Base-by-base conservation (phyloP, 1,139 yeast species). In the Candida tropicalis region DNA sequence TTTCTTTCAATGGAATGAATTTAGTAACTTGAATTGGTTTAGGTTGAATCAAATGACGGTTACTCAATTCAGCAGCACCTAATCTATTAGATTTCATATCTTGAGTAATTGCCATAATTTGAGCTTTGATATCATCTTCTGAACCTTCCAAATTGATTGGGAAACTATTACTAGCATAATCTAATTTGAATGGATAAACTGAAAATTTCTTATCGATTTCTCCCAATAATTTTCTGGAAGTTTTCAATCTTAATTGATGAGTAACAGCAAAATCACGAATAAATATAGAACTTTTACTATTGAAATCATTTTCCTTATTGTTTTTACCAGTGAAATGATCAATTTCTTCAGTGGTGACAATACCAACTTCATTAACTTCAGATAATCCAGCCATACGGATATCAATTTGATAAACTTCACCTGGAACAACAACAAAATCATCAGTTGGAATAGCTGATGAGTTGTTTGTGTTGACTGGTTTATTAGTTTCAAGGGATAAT, bases 181-280 rank as follows among this genome's bases (percentile, higher is more conserved):
- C 70, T 51, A 91, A 73, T 66, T 90, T 91, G 75, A 93, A 89
- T 45, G 99, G 98, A 65, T 79, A 93, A 32, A 93, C 98, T 17
- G 97, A 87, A 57, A 84, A 79, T 35, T 73, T 65, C 52, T 79
- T 81, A 62, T 89, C 96, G 49, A 89, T 78, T 50, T 79, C 79
- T 35, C 82, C 75, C 53, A 91, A 73, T 45, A 91, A 74, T 49
- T 77, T 77, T 64, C 96, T 81, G 4, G 96, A 76, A 20, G 89
- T 75, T 60, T 80, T 84, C 57, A 91, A 73, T 60, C 84, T 88
- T 59, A 91, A 77, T 47, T 81, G 85, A 63, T 91, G 89, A 44
- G 76, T 75, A 46, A 86, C 79, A 18, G 95, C 87, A 62, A 82
- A 87, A 66, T 93, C 99, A 65, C 99, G 82, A 46, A 88, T 78